Conservation (phyloP, 352 stramenopile species). For the Globisporangium yorkense region DNA sequence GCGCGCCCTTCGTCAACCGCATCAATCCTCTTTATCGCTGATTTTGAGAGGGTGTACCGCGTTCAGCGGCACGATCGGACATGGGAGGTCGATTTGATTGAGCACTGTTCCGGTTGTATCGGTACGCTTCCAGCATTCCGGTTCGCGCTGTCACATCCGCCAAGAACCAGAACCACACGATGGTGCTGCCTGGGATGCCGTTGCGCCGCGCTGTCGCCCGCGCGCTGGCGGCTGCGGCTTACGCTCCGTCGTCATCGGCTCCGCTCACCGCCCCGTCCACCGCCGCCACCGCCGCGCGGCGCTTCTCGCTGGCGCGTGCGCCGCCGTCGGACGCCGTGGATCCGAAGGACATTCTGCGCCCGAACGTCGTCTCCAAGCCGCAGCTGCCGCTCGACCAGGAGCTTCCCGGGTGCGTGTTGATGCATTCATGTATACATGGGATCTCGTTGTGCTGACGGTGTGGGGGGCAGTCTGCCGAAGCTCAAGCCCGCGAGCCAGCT, state of each 20-base stretch:
- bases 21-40: neutral
- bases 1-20: neutral
- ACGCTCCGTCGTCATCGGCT: neutral
- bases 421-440: neutral
- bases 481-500: conserved; percentile 84
- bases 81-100: neutral
- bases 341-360: conserved; percentile 52
- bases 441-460: neutral
- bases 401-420: conserved; percentile 31
- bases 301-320: conserved; percentile 37
- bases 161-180: conserved; percentile 3
- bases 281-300: conserved; percentile 17
- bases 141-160: too few species aligned
- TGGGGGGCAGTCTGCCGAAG: conserved; percentile 41
- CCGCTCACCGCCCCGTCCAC: neutral
- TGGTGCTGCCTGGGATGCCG: conserved; percentile 25
- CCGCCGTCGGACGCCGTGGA: conserved; percentile 16
- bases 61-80: neutral
- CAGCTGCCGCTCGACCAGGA: conserved; percentile 59
- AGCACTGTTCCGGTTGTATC: neutral
- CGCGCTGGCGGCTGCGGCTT: conserved; percentile 6
- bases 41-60: neutral
- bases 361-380: conserved; percentile 31
- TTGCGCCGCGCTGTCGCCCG: conserved; percentile 22
- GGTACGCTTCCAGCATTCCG: neutral